Base-by-base conservation (phyloP, 2,329 filamentous ascomycete genomes). In the Reticulascus tulasneorum region DNA sequence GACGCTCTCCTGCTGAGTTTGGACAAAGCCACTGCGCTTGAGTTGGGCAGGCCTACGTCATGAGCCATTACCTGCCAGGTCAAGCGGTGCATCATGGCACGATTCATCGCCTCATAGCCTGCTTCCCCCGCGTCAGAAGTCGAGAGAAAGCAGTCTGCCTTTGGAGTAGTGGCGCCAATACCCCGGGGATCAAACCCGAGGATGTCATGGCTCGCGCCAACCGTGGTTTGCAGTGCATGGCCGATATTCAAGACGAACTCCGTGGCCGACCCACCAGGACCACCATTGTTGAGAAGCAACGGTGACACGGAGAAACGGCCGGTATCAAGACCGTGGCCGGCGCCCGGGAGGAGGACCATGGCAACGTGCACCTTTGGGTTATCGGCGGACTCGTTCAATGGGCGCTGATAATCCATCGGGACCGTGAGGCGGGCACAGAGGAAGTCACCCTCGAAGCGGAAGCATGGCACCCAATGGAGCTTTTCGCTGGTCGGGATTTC, bases 171-270 rank as follows among this genome's bases (percentile, higher is more conserved):
- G 27, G 52, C 58, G 10, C 59, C 60, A 26, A 64, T 53, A 32
- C 68, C 68, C 13, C 69, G 59, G 2, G 69, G 69, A 44, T 73
- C 69, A 34, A 72, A 73, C 2, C 67, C 63, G 30, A 74, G 58
- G 15, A 73, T 48, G 40, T 71, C 64, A 42, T 62, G 58, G 25
- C 66, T 58, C 1, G 40, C 33, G 23, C 66, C 67, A 12, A 68
- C 48, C 15, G 64, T 44, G 2, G 42, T 33, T 23, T 66, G 66
- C 2, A 71, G 36, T 6, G 34, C 24, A 3, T 23, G 13, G 13
- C 56, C 66, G 7, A 39, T 20, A 8, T 7, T 12, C 1, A 59
- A 36, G 5, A 51, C 49, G 13, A 66, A 48, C 1, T 29, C 2
- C 0, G 58, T 56, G 5, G 67, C 69, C 16, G 60, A 59, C 1